Evolutionary conservation across 768 basidiomycete species (phyloP), one percentile per base, ranked within the genome.

Genomic region (Neoboletus magnificus): DNA sequence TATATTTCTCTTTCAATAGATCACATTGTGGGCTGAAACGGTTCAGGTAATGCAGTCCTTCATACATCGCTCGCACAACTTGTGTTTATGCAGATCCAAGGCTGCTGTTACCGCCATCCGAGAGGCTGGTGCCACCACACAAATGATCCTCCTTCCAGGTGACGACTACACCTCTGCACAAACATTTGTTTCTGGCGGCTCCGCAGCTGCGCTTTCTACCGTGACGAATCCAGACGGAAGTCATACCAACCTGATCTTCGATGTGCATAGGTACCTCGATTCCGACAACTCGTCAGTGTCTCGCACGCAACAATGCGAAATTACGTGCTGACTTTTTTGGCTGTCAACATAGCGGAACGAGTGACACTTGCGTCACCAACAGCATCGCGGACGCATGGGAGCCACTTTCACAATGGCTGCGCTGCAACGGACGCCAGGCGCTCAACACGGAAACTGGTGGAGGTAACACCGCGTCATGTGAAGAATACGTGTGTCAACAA

Each of bases 391-490:
- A 43, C 11, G 72, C 76, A 16, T 79, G 80, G 76, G 66, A 65
- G 10, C 74, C 77, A 4, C 73, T 82, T 1, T 27, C 44, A 12
- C 11, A 29, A 8, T 45, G 44, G 44, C 44, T 45, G 18, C 44
- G 44, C 1, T 45, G 44, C 27, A 45, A 45, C 11, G 44, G 73
- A 5, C 72, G 82, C 15, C 78, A 81, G 59, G 83, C 81, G 0
- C 70, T 85, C 64, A 77, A 81, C 61, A 81, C 79, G 6, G 82
- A 84, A 65, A 82, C 81, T 2, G 82, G 83, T 48, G 82, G 81
- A 25, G 82, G 82, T 12, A 78, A 83, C 60, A 71, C 73, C 5
- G 73, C 73, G 1, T 74, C 74, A 5, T 83, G 82, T 59, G 65
- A 73, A 5, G 68, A 71, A 16, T 76, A 72, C 35, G 10, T 60